Evolutionary conservation across 345 rosid genomes (phyloP).

Genomic region (Cardamine chenopodiifolia): DNA sequence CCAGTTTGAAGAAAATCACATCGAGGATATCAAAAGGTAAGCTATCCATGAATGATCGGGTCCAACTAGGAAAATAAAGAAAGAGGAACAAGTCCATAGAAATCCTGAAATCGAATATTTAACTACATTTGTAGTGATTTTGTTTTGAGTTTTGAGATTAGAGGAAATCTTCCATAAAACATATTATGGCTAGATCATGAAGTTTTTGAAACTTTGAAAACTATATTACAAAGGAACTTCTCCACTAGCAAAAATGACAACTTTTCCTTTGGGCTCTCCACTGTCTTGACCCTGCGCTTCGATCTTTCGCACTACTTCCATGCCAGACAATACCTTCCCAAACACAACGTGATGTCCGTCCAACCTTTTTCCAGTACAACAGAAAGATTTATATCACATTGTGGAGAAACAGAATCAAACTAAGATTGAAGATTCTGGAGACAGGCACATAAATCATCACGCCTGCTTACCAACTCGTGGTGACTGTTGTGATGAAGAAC

Average conservation of each 20-base stretch:
- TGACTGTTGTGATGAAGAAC: slow-evolving; percentile 85
- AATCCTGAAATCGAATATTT: too few species aligned
- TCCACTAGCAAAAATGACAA: slow-evolving; percentile 68
- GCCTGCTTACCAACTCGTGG: slow-evolving; percentile 73
- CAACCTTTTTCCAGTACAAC: slow-evolving; percentile 58
- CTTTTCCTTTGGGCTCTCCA: slow-evolving; percentile 72
- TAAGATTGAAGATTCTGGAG: background rate
- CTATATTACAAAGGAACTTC: slow-evolving; percentile 55
- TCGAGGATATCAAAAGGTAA: too few species aligned
- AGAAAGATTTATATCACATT: background rate
- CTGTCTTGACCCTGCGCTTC: slow-evolving; percentile 76
- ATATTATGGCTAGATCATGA: background rate
- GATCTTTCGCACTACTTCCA: slow-evolving; percentile 82
- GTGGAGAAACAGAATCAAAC: background rate
- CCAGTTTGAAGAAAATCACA: too few species aligned
- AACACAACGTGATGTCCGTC: slow-evolving; percentile 89
- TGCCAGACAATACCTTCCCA: slow-evolving; percentile 86
- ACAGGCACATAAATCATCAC: background rate
- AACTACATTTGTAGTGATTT: too few species aligned
- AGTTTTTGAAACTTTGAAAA: background rate
- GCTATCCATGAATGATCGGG: too few species aligned
- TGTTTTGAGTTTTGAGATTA: too few species aligned
- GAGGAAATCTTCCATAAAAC: too few species aligned
- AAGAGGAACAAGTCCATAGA: too few species aligned
- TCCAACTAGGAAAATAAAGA: too few species aligned